Conservation (phyloP, 768 basidiomycete genomes). For the Collybia nuda region DNA sequence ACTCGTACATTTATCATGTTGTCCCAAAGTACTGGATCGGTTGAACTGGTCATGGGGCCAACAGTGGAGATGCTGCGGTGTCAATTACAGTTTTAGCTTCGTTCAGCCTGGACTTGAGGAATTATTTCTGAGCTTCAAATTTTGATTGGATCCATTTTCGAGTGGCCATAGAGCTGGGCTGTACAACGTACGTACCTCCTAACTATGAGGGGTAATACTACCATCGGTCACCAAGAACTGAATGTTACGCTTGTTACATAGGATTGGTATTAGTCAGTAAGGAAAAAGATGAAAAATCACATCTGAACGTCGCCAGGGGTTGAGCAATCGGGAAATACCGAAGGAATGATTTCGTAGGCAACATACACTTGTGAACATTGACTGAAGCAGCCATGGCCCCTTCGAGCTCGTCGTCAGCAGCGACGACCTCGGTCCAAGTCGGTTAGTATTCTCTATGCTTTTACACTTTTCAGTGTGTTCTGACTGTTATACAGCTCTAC, state of each 20-base stretch:
- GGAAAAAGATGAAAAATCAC: not conserved
- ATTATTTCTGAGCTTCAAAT: too few relatives aligned
- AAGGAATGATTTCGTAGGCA: slow-evolving; percentile 27
- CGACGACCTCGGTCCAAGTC: slow-evolving; percentile 92
- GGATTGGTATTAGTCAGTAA: not conserved
- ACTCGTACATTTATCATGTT: not conserved
- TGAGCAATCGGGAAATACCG: slow-evolving; percentile 34
- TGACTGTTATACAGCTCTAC: slow-evolving; percentile 55
- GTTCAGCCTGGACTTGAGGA: not conserved
- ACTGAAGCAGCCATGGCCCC: slow-evolving; percentile 67
- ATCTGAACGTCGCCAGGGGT: slow-evolving; percentile 8
- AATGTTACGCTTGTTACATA: too few relatives aligned
- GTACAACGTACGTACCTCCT: too few relatives aligned
- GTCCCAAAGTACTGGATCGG: not conserved
- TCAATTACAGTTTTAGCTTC: not conserved
- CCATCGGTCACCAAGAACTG: too few relatives aligned
- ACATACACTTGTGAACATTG: slow-evolving; percentile 23
- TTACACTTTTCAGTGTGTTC: slow-evolving; percentile 11
- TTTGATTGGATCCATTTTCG: not conserved
- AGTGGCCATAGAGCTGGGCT: not conserved
- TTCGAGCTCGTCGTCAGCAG: slow-evolving; percentile 63
- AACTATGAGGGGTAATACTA: too few relatives aligned
- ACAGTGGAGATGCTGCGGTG: not conserved
- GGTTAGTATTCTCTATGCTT: slow-evolving; percentile 51
- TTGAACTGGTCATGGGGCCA: not conserved